A percentile compares a stretch with the other conserved stretches of the same genome.
These are phyloP conservation scores for Coemansia brasiliensis DNA, from an alignment of 192 early-diverging fungal species.

Conservation along the genomic window DNA sequence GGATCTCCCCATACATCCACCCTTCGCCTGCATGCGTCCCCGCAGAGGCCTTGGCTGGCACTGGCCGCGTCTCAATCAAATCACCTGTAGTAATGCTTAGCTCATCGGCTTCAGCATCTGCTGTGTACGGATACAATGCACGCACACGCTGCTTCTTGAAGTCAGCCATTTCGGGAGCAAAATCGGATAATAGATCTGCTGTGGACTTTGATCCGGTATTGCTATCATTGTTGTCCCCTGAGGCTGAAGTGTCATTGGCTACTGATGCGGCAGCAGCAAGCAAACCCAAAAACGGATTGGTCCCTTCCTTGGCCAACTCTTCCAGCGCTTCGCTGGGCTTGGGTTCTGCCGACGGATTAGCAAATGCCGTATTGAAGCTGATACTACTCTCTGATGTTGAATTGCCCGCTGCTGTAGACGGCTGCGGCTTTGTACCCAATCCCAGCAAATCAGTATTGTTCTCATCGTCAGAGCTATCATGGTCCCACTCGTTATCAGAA, in stretches of 20 bases:
- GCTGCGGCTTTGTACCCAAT: neutral
- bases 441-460: neutral
- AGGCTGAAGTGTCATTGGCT: neutral
- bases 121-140: conserved; percentile 41
- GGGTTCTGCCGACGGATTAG: conserved; percentile 12
- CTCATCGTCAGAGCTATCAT: conserved; percentile 50
- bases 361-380: conserved; percentile 52
- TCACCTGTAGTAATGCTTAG: conserved; percentile 33
- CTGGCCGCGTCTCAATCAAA: conserved; percentile 34
- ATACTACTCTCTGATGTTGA: conserved; percentile 23
- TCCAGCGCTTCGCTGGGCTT: conserved; percentile 4
- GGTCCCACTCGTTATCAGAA: conserved; percentile 46
- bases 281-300: conserved; percentile 42
- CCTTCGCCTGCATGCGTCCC: conserved; percentile 29
- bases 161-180: neutral
- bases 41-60: neutral
- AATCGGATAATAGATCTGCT: neutral
- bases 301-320: conserved; percentile 21
- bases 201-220: neutral
- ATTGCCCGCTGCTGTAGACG: neutral
- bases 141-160: conserved; percentile 27
- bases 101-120: conserved; percentile 12
- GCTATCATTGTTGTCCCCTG: neutral
- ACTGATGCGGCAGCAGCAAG: conserved; percentile 9
- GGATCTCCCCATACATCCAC: conserved; percentile 47